A percentile compares a stretch with the other conserved stretches of the same genome.
Evolutionary conservation across 164 flowering plant species (phyloP).

Genomic region (Platanus orientalis): DNA sequence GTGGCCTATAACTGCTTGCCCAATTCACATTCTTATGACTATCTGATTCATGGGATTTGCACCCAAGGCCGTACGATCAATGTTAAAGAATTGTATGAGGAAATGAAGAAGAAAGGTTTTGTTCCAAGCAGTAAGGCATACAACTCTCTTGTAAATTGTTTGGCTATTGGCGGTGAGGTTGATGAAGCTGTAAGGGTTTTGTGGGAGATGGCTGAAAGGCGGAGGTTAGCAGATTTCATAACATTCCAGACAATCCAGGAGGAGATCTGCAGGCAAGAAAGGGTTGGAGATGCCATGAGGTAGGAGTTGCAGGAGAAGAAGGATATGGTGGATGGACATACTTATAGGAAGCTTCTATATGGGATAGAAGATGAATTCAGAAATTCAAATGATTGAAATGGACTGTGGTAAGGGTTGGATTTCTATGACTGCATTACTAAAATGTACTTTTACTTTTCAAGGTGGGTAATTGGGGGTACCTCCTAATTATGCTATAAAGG

Average conservation of each 20-base stretch:
- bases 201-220: constrained; percentile 68
- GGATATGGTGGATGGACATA: constrained; percentile 45
- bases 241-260: constrained; percentile 67
- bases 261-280: constrained; percentile 58
- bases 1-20: constrained; percentile 56
- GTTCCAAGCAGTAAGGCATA: constrained; percentile 67
- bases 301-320: constrained; percentile 59
- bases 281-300: constrained; percentile 38
- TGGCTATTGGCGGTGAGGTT: constrained; percentile 74
- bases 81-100: constrained; percentile 57
- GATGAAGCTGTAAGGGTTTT: constrained; percentile 63
- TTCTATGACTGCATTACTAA: neutral
- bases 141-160: constrained; percentile 71
- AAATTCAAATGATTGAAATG: neutral
- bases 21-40: constrained; percentile 58
- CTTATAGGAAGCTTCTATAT: constrained; percentile 49
- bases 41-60: constrained; percentile 81
- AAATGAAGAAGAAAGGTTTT: constrained; percentile 70
- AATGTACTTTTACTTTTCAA: neutral
- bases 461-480: too few species aligned
- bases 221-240: constrained; percentile 51
- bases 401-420: neutral
- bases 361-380: constrained; percentile 51
- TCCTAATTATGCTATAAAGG: too few species aligned
- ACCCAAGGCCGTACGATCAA: constrained; percentile 77